Conservation (phyloP, 2,329 filamentous ascomycete species). For the Fusarium tanahbumbuense region DNA sequence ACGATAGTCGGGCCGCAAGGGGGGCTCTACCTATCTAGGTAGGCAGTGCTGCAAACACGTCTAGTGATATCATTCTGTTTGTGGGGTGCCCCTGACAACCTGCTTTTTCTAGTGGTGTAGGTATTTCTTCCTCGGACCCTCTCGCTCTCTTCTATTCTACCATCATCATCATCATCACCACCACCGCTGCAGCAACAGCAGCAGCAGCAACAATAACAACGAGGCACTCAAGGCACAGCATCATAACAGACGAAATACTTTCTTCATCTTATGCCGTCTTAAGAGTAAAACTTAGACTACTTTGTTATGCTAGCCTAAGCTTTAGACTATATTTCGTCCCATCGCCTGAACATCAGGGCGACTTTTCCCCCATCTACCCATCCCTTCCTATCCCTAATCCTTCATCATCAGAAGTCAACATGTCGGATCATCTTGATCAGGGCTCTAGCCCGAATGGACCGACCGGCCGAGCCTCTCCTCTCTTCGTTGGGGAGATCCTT, state of each 20-base stretch:
- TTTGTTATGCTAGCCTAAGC: background rate
- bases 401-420: background rate
- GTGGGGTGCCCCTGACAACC: constrained; percentile 7
- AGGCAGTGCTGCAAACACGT: background rate
- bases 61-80: background rate
- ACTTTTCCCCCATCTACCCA: background rate
- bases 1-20: background rate
- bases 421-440: background rate
- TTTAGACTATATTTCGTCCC: background rate
- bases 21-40: background rate
- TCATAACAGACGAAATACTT: background rate
- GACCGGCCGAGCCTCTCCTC: background rate
- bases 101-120: constrained; percentile 3
- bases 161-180: constrained; percentile 3
- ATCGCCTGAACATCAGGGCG: background rate
- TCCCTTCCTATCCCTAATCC: background rate
- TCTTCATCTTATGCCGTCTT: background rate
- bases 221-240: background rate
- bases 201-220: background rate
- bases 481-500: background rate
- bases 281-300: background rate
- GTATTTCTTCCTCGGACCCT: constrained; percentile 4
- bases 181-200: background rate
- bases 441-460: background rate
- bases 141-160: background rate